These are phyloP conservation scores for Gossypium armourianum DNA, from an alignment of 441 rosid genomes.

Conservation along the genomic window DNA sequence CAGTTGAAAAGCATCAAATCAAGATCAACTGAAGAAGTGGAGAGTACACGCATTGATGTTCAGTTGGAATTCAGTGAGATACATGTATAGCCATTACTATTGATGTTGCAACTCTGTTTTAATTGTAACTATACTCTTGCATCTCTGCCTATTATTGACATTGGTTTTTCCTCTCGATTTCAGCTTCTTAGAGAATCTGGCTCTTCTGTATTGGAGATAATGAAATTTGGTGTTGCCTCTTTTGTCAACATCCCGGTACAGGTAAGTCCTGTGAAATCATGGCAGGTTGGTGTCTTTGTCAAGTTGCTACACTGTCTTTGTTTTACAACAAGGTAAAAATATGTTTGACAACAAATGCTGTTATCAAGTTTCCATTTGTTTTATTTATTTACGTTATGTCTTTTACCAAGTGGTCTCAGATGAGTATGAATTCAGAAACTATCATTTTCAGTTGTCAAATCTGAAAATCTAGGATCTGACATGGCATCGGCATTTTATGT, in stretches of 20 bases:
- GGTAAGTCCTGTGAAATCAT: conserved; percentile 38
- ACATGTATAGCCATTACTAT: conserved; percentile 48
- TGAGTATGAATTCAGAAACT: conserved; percentile 3
- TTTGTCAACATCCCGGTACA: conserved; percentile 63
- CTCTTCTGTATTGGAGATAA: conserved; percentile 71
- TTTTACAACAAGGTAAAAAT: neutral
- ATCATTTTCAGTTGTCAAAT: neutral
- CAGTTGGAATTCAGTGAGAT: conserved; percentile 86
- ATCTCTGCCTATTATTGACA: conserved; percentile 17
- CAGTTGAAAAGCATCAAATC: conserved; percentile 65
- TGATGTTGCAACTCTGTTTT: conserved; percentile 23
- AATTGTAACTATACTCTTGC: conserved; percentile 17
- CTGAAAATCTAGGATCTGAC: conserved; percentile 2
- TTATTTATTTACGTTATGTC: neutral
- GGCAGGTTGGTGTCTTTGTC: conserved; percentile 17
- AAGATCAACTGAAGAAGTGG: conserved; percentile 60
- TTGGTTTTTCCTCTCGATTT: conserved; percentile 30
- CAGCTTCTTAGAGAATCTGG: conserved; percentile 84
- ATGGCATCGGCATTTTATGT: conserved; percentile 2
- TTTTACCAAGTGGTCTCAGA: conserved; percentile 9
- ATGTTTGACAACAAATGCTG: neutral
- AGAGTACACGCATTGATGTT: conserved; percentile 75
- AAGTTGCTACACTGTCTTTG: conserved; percentile 1
- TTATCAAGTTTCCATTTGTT: neutral
- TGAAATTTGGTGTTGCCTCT: conserved; percentile 65